A percentile compares a stretch with the other conserved stretches of the same genome.
Conservation (phyloP, 2,329 filamentous ascomycete species). For the Verticillium isaacii region DNA sequence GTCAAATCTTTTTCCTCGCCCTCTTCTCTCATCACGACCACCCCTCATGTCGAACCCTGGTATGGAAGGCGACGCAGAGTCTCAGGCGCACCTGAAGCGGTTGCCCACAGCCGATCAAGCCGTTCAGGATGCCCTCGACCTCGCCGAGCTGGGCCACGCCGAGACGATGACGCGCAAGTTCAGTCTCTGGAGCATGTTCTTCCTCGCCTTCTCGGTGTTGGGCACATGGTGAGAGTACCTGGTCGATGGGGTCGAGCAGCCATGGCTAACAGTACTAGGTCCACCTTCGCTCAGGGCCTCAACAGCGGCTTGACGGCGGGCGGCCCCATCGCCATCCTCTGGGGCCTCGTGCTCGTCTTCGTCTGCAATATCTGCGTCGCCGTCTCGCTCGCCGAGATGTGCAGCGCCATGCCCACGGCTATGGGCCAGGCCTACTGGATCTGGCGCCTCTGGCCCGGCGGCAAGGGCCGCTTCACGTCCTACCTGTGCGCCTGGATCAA, state of each 20-base stretch:
- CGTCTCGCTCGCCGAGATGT: conserved; percentile 32
- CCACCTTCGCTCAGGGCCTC: conserved; percentile 34
- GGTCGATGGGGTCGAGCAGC: neutral
- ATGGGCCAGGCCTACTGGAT: conserved; percentile 17
- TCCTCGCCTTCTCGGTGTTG: conserved; percentile 42
- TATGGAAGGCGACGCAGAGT: neutral
- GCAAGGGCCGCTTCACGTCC: neutral
- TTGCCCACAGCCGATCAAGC: neutral
- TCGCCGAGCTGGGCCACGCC: conserved; percentile 34
- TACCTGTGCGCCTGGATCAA: conserved; percentile 24
- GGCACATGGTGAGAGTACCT: conserved; percentile 42
- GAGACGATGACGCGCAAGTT: conserved; percentile 41
- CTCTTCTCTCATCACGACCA: neutral
- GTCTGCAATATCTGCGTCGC: conserved; percentile 32
- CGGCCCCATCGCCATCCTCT: conserved; percentile 40
- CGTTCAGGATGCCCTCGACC: conserved; percentile 29
- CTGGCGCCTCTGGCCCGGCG: neutral
- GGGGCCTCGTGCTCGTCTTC: conserved; percentile 36
- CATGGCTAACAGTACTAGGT: neutral
- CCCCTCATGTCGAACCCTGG: neutral
- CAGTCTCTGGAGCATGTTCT: conserved; percentile 42
- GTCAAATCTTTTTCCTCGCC: neutral
- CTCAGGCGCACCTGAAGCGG: neutral
- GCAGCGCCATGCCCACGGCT: conserved; percentile 29
- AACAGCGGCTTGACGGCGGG: conserved; percentile 36